Conservation (phyloP, 768 basidiomycete species). For the Lentinula boryana region DNA sequence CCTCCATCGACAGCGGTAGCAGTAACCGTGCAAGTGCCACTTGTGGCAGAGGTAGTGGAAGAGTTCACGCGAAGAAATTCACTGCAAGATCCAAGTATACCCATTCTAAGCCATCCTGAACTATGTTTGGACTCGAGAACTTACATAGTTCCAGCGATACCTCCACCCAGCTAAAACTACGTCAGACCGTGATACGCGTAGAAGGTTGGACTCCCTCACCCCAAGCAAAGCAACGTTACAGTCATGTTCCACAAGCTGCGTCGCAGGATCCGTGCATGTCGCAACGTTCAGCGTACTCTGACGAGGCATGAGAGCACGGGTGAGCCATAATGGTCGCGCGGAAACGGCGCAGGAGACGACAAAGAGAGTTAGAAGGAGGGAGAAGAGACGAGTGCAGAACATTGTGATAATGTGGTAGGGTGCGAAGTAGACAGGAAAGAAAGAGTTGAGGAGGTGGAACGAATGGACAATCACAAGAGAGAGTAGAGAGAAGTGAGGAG, state of each 20-base stretch:
- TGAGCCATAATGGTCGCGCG: constrained; percentile 10
- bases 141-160: constrained; percentile 15
- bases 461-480: background rate
- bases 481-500: background rate
- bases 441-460: background rate
- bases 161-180: constrained; percentile 12
- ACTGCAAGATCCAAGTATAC: background rate
- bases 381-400: constrained; percentile 11
- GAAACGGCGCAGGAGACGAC: constrained; percentile 5
- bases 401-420: background rate
- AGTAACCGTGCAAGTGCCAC: constrained; percentile 16
- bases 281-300: constrained; percentile 12
- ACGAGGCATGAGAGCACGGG: constrained; percentile 1
- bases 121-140: background rate
- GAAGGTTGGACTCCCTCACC: background rate
- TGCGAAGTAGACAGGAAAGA: background rate
- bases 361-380: constrained; percentile 9
- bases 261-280: constrained; percentile 12
- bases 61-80: constrained; percentile 15
- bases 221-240: constrained; percentile 16
- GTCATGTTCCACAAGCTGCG: constrained; percentile 13
- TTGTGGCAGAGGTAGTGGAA: constrained; percentile 9
- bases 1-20: constrained; percentile 16
- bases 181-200: too few relatives aligned
- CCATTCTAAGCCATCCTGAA: too few relatives aligned